Evolutionary conservation across 2,329 filamentous ascomycete species (phyloP).

Genomic region (Colletotrichum eleusines): DNA sequence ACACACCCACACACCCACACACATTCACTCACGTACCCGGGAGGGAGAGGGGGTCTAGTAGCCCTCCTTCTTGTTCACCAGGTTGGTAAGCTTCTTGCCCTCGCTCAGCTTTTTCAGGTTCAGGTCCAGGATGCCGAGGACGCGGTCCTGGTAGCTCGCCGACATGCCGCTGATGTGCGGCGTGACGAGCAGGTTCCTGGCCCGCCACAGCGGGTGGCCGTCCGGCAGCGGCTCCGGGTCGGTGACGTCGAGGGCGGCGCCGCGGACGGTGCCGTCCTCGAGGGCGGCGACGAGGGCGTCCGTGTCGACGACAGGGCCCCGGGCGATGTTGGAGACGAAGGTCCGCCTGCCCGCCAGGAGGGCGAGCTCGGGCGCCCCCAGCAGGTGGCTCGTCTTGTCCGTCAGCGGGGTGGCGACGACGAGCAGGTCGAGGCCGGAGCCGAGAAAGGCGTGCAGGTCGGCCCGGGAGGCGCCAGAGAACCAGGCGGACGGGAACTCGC

Average conservation of each 20-base stretch:
- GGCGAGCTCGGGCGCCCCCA: conserved; percentile 64
- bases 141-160: conserved; percentile 54
- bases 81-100: conserved; percentile 55
- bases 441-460: conserved; percentile 63
- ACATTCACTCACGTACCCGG: neutral
- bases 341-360: conserved; percentile 61
- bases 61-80: conserved; percentile 51
- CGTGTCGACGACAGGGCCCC: conserved; percentile 65
- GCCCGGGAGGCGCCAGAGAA: conserved; percentile 59
- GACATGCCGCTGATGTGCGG: conserved; percentile 62
- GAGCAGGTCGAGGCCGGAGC: conserved; percentile 64
- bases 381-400: conserved; percentile 58
- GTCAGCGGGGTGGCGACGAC: conserved; percentile 66
- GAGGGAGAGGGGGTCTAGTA: conserved; percentile 28
- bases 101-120: conserved; percentile 56
- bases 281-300: conserved; percentile 73
- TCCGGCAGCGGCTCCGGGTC: conserved; percentile 82
- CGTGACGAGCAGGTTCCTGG: conserved; percentile 75
- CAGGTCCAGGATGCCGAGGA: conserved; percentile 56
- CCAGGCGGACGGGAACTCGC: conserved; percentile 63
- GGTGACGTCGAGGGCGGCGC: conserved; percentile 82
- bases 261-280: conserved; percentile 68
- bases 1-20: too few relatives aligned
- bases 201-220: conserved; percentile 76
- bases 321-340: conserved; percentile 78